A percentile compares a stretch with the other conserved stretches of the same genome.
Evolutionary conservation across 768 basidiomycete species (phyloP).

Genomic region (Russula olivacea): DNA sequence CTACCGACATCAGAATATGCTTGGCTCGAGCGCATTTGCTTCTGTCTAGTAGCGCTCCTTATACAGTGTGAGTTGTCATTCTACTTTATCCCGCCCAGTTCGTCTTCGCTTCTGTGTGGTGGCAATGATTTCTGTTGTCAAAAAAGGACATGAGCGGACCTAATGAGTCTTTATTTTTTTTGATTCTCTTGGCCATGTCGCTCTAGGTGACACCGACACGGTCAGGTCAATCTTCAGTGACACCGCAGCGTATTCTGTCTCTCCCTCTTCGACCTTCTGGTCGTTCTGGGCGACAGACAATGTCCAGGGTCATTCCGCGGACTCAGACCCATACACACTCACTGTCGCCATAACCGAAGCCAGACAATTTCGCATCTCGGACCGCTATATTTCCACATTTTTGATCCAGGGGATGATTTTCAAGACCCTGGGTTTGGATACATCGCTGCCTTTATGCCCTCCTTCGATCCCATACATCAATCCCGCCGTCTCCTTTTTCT

Average conservation of each 20-base stretch:
- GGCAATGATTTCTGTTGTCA: not conserved
- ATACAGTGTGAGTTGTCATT: conserved; percentile 8
- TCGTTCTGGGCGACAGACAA: not conserved
- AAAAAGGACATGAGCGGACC: not conserved
- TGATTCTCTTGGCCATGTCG: not conserved
- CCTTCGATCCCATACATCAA: not conserved
- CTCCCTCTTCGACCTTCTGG: not conserved
- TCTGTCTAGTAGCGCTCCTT: conserved; percentile 5
- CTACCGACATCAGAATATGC: not conserved
- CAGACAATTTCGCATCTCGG: not conserved
- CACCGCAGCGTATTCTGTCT: not conserved
- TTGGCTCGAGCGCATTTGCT: conserved; percentile 10
- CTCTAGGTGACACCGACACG: not conserved
- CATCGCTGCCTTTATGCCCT: not conserved
- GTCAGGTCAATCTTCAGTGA: conserved; percentile 9
- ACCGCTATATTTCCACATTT: not conserved
- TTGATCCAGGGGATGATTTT: not conserved
- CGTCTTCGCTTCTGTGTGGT: not conserved
- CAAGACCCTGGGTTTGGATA: not conserved
- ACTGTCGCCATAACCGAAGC: not conserved
- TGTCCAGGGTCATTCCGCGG: not conserved
- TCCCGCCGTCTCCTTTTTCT: not conserved
- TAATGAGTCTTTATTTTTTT: not conserved
- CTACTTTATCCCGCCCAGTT: not conserved
- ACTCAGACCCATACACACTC: not conserved